Percentiles rank a stretch among this genome's conserved stretches.
Conservation (phyloP, 192 early-diverging fungal genomes). For the Phlyctochytrium arcticum region DNA sequence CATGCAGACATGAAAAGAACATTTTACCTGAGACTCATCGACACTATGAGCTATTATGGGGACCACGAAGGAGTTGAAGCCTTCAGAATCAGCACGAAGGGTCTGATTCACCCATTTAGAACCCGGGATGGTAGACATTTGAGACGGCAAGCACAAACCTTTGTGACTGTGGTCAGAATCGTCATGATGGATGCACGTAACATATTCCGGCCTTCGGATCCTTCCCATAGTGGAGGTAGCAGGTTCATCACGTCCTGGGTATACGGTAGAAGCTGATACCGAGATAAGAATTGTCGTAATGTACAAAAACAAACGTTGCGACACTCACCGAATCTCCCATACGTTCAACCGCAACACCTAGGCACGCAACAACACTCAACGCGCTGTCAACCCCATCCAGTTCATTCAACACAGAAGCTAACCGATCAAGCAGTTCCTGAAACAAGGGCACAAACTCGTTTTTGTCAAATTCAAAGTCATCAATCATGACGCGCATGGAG, state of each 20-base stretch:
- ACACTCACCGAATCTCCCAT: conserved; percentile 59
- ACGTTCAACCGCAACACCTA: conserved; percentile 72
- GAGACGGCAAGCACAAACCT: too few relatives aligned
- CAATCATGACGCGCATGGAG: conserved; percentile 62
- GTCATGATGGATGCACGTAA: conserved; percentile 76
- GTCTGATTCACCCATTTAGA: conserved; percentile 32
- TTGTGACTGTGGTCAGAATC: conserved; percentile 74
- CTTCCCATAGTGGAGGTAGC: conserved; percentile 78
- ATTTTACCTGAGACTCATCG: conserved; percentile 52
- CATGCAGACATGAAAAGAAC: conserved; percentile 25
- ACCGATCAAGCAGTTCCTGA: conserved; percentile 49
- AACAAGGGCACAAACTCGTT: conserved; percentile 64
- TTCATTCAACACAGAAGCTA: conserved; percentile 58
- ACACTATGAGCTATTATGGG: conserved; percentile 75
- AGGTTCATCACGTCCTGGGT: conserved; percentile 67
- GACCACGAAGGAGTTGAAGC: conserved; percentile 68
- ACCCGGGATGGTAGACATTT: too few relatives aligned
- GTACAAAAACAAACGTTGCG: too few relatives aligned
- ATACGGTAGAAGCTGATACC: conserved; percentile 65
- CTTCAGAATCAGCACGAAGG: conserved; percentile 62
- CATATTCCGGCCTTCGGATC: conserved; percentile 68
- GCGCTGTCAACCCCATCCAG: conserved; percentile 72
- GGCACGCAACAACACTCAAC: conserved; percentile 68
- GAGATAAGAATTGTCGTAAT: conserved; percentile 41
- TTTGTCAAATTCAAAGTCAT: conserved; percentile 87